Conservation (phyloP, 129 eudicot species). For the Scalesia atractyloides region DNA sequence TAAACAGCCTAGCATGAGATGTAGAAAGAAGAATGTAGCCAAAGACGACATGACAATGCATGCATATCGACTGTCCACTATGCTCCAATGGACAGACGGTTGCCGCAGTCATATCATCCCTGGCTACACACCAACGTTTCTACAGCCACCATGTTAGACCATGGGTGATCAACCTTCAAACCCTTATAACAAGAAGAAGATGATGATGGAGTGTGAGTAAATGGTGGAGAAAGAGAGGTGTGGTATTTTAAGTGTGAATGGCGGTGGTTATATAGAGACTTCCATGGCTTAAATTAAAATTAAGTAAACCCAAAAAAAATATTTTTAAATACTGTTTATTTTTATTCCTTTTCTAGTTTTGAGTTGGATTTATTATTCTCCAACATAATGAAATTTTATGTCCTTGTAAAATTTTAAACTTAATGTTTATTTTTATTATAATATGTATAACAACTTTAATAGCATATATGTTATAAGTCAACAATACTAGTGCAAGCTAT, state of each 20-base stretch:
- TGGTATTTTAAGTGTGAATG: constrained; percentile 15
- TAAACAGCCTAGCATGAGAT: constrained; percentile 43
- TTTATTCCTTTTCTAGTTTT: too few relatives aligned
- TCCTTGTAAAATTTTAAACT: too few relatives aligned
- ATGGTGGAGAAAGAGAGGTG: constrained; percentile 32
- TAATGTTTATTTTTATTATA: too few relatives aligned
- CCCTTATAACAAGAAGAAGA: neutral
- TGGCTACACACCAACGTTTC: constrained; percentile 52
- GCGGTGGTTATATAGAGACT: constrained; percentile 21
- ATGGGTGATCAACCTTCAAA: constrained; percentile 38
- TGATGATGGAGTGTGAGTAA: constrained; percentile 5
- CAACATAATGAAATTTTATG: too few relatives aligned
- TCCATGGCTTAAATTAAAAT: constrained; percentile 12
- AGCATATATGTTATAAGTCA: too few relatives aligned
- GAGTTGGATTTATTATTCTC: too few relatives aligned
- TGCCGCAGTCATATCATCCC: constrained; percentile 56
- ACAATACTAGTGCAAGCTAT: too few relatives aligned
- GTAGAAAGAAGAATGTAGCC: constrained; percentile 57
- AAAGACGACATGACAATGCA: constrained; percentile 53
- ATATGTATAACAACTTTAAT: neutral
- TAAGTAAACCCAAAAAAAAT: neutral
- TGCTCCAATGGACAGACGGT: neutral
- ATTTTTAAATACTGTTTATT: neutral
- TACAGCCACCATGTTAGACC: constrained; percentile 50
- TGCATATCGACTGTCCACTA: neutral